Evolutionary conservation across 179 eudicot species (phyloP).

Genomic region (Camellia oleifera): DNA sequence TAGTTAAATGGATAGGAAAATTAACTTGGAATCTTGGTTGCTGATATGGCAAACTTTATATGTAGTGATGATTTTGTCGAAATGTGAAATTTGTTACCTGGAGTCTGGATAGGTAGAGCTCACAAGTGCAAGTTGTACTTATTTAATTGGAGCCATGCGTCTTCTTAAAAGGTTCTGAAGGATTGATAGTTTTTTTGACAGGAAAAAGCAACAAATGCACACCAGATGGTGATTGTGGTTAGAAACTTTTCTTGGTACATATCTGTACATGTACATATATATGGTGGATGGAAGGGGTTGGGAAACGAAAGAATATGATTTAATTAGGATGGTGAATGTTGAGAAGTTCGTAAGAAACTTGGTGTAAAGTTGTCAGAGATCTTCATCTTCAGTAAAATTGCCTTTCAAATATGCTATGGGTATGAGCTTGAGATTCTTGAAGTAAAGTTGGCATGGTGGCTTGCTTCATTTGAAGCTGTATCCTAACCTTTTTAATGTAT

Average conservation of each 20-base stretch:
- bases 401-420: neutral
- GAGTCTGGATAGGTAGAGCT: neutral
- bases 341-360: neutral
- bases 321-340: constrained; percentile 8
- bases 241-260: neutral
- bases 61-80: neutral
- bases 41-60: constrained; percentile 5
- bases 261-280: neutral
- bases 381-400: neutral
- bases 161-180: neutral
- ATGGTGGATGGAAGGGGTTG: neutral
- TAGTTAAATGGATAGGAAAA: neutral
- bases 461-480: neutral
- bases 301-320: neutral
- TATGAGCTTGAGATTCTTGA: neutral
- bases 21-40: neutral
- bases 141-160: neutral
- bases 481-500: neutral
- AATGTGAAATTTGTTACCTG: neutral
- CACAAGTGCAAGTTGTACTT: neutral
- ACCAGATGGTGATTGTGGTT: neutral
- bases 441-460: constrained; percentile 6
- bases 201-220: constrained; percentile 4
- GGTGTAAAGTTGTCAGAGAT: neutral
- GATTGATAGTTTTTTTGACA: neutral